Evolutionary conservation across 805 yeast genomes (phyloP).

Genomic region (Ogataea nitratoaversa): DNA sequence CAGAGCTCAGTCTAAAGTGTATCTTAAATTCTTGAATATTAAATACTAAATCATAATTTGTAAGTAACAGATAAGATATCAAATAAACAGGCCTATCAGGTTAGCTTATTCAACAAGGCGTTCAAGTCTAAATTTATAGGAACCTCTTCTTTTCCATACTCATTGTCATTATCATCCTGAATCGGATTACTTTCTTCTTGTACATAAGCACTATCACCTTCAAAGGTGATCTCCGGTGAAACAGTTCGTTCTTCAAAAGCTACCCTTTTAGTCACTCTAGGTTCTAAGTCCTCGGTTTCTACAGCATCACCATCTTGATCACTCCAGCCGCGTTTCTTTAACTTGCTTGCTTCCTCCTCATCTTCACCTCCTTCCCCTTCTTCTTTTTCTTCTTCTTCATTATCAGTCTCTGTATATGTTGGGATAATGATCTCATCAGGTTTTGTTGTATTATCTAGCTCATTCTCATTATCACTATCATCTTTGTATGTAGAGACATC

Average conservation of each 20-base stretch:
- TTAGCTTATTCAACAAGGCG: constrained; percentile 1
- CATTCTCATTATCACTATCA: constrained; percentile 8
- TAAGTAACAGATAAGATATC: too few relatives aligned
- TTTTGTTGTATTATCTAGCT: constrained; percentile 6
- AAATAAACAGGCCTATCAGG: background rate
- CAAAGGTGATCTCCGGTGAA: background rate
- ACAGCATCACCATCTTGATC: constrained; percentile 7
- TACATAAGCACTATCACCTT: background rate
- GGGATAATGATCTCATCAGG: too few relatives aligned
- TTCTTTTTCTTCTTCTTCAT: too few relatives aligned
- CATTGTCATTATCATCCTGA: constrained; percentile 2
- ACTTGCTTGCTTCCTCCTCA: too few relatives aligned
- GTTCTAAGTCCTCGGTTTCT: background rate
- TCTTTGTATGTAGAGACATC: constrained; percentile 16
- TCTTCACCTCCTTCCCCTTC: too few relatives aligned
- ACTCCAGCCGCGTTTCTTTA: too few relatives aligned
- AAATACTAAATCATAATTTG: too few relatives aligned
- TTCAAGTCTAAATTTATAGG: constrained; percentile 4
- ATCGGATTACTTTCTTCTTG: background rate
- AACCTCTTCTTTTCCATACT: constrained; percentile 1
- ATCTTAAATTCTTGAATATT: too few relatives aligned
- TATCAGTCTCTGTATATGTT: too few relatives aligned
- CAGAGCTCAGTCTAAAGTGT: too few relatives aligned
- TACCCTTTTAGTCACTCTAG: background rate
- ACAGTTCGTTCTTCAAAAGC: background rate